These are phyloP conservation scores for Diaporthe ampelina DNA, from an alignment of 2,329 filamentous ascomycete genomes.

Conservation along the genomic window DNA sequence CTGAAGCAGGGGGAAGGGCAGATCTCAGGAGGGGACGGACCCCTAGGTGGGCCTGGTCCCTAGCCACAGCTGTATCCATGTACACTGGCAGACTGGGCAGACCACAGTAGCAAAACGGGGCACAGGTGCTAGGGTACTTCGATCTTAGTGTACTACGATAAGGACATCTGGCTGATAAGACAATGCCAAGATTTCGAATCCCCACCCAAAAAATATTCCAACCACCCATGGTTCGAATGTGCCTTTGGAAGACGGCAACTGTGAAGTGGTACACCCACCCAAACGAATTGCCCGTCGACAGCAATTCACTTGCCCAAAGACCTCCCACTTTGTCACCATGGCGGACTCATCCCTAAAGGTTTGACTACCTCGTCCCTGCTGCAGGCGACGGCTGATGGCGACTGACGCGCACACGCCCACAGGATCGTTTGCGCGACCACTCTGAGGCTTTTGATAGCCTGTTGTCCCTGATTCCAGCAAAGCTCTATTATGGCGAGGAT, in stretches of 20 bases:
- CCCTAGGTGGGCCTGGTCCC: neutral
- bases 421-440: slow-evolving; percentile 71
- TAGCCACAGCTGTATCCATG: neutral
- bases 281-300: neutral
- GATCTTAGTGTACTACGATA: neutral
- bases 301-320: neutral
- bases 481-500: slow-evolving; percentile 91
- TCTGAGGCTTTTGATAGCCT: slow-evolving; percentile 88
- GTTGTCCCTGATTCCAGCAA: slow-evolving; percentile 88
- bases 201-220: slow-evolving; percentile 37
- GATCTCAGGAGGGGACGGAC: neutral
- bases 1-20: neutral
- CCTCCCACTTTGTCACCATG: slow-evolving; percentile 39
- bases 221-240: slow-evolving; percentile 20
- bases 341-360: slow-evolving; percentile 48
- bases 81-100: neutral
- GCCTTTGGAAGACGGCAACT: neutral
- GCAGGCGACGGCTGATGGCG: slow-evolving; percentile 30
- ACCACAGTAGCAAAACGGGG: neutral
- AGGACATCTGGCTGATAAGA: neutral
- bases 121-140: neutral
- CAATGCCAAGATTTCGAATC: slow-evolving; percentile 41
- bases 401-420: slow-evolving; percentile 35
- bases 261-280: neutral
- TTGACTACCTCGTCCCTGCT: slow-evolving; percentile 33